Percentiles rank a stretch among this genome's conserved stretches.
phyloP scores from a whole-genome alignment of 768 basidiomycete species.

The Russula vinacea region DNA sequence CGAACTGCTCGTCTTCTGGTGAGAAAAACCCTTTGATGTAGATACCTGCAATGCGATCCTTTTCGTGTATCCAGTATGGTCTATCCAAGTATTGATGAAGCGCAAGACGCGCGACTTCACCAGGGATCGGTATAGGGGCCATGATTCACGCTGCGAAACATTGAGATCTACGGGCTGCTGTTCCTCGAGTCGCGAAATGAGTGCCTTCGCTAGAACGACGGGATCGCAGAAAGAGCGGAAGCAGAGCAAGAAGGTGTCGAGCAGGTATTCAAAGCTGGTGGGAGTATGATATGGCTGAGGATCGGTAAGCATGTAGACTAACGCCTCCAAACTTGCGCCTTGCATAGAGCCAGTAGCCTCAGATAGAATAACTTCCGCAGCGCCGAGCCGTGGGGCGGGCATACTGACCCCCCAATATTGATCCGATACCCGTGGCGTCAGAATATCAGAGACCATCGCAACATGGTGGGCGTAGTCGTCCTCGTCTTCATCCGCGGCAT shows the following conservation, averaged over 20 bases:
- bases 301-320: constrained; percentile 19
- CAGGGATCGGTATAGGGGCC: constrained; percentile 14
- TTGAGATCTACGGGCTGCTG: constrained; percentile 10
- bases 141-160: constrained; percentile 9
- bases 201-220: constrained; percentile 12
- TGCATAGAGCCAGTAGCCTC: constrained; percentile 6
- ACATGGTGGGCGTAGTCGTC: constrained; percentile 16
- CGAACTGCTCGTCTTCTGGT: background rate
- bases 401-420: constrained; percentile 20
- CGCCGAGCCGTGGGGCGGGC: constrained; percentile 12
- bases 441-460: constrained; percentile 15
- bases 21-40: constrained; percentile 20
- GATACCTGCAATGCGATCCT: constrained; percentile 20
- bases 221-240: constrained; percentile 23
- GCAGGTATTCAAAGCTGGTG: background rate
- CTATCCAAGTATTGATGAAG: constrained; percentile 19
- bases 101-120: constrained; percentile 12
- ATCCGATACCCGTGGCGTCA: background rate
- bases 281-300: constrained; percentile 9
- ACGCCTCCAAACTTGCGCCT: constrained; percentile 18
- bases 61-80: constrained; percentile 23
- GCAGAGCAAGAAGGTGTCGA: constrained; percentile 18
- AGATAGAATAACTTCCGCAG: constrained; percentile 6
- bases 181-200: constrained; percentile 20
- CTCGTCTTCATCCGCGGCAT: constrained; percentile 6